A percentile compares a stretch with the other conserved stretches of the same genome.
phyloP scores from a whole-genome alignment of 139 green algal genomes.

The Auxenochlorella pyrenoidosa region DNA sequence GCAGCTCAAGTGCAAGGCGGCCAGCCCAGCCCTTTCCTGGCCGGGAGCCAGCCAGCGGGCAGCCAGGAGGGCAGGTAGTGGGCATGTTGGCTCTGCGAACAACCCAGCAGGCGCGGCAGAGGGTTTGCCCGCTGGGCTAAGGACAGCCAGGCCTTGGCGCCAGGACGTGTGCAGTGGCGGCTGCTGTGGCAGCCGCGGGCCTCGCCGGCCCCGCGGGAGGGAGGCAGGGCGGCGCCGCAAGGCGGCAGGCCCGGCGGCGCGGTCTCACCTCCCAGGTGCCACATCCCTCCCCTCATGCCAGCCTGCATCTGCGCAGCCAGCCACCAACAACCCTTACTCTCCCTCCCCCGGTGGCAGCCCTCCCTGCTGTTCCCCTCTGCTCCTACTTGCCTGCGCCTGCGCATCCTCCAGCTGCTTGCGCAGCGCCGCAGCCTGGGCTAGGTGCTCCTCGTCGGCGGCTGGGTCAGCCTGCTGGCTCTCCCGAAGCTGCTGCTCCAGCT shows the following conservation, averaged over 20 bases:
- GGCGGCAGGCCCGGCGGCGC: not conserved
- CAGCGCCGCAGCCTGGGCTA: not conserved
- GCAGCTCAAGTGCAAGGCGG: not conserved
- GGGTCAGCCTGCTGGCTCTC: not conserved
- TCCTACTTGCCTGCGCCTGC: not conserved
- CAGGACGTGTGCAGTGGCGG: constrained; percentile 3
- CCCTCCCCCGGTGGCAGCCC: not conserved
- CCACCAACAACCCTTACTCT: not conserved
- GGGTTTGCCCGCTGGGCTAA: not conserved
- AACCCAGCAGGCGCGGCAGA: not conserved
- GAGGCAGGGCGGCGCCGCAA: not conserved
- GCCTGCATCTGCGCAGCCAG: not conserved
- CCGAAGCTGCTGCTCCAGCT: constrained; percentile 7
- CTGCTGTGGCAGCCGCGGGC: constrained; percentile 14
- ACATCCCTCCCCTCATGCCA: not conserved
- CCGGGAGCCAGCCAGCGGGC: not conserved
- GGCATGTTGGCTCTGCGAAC: constrained; percentile 17
- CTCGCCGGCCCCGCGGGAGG: not conserved
- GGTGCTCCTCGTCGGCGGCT: not conserved
- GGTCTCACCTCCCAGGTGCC: not conserved
- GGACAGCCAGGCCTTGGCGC: constrained; percentile 5
- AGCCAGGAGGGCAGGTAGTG: not conserved
- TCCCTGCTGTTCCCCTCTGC: not conserved
- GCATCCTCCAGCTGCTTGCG: not conserved
- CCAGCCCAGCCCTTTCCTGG: not conserved